Conservation (phyloP, 78 protist genomes). For the Planoprotostelium fungivorum region DNA sequence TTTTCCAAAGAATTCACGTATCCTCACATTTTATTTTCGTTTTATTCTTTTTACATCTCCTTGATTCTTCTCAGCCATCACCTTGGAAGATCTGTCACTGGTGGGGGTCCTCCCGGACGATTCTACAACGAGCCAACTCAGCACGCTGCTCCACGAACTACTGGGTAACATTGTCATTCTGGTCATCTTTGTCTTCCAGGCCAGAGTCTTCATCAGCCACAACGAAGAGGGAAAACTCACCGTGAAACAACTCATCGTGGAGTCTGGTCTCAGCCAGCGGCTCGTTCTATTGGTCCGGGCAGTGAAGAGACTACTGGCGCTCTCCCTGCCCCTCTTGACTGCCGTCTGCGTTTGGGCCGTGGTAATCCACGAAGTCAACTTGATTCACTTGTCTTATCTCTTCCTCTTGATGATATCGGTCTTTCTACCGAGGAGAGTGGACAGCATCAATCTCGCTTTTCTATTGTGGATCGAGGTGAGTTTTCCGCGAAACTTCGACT, state of each 20-base stretch:
- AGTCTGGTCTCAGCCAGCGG: background rate
- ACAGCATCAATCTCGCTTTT: background rate
- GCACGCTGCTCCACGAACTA: background rate
- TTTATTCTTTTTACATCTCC: background rate
- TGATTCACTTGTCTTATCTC: background rate
- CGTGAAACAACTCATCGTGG: background rate
- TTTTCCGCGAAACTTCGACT: too few relatives aligned
- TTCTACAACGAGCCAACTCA: too few relatives aligned
- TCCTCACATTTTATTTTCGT: background rate
- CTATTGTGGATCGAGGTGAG: background rate
- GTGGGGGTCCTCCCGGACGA: too few relatives aligned
- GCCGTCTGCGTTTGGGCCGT: background rate
- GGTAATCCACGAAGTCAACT: background rate
- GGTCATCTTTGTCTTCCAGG: background rate
- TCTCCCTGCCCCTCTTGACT: background rate
- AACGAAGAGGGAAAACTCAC: background rate
- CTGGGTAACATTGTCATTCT: background rate
- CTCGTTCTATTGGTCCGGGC: background rate
- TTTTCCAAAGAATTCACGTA: background rate
- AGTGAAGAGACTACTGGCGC: background rate
- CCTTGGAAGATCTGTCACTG: background rate
- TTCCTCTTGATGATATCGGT: background rate
- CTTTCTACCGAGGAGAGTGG: background rate
- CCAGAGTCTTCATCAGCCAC: background rate
- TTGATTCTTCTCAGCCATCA: background rate